phyloP scores from a whole-genome alignment of 2,329 filamentous ascomycete genomes.

The Akanthomyces dipterigenus region DNA sequence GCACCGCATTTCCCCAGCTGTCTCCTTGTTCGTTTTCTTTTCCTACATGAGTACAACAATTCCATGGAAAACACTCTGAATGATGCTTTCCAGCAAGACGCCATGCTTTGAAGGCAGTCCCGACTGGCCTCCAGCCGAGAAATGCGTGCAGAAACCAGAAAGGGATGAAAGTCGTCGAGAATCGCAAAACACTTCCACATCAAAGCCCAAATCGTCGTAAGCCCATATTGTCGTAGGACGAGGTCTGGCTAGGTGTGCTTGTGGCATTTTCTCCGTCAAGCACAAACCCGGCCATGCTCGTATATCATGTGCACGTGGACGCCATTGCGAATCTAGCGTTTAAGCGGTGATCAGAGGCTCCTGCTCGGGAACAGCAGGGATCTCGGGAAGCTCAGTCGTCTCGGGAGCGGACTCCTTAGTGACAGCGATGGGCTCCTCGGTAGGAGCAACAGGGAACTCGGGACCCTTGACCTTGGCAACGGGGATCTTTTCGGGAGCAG shows the following conservation, averaged over 20 bases:
- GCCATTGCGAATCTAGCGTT: slow-evolving; percentile 1
- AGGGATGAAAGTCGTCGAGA: slow-evolving; percentile 6
- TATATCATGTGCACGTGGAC: slow-evolving; percentile 13
- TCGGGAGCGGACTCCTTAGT: slow-evolving; percentile 17
- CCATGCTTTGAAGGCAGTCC: slow-evolving; percentile 12
- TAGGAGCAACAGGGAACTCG: slow-evolving; percentile 31
- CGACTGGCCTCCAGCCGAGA: slow-evolving; percentile 9
- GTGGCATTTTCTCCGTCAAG: not conserved
- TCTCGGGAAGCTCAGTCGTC: slow-evolving; percentile 10
- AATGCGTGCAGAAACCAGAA: slow-evolving; percentile 11
- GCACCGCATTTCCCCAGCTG: slow-evolving; percentile 1
- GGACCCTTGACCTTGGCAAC: slow-evolving; percentile 20
- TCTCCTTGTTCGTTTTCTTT: slow-evolving; percentile 6
- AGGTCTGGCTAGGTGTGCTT: not conserved
- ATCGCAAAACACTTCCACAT: slow-evolving; percentile 8
- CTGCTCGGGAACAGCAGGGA: slow-evolving; percentile 22
- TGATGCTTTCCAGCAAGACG: slow-evolving; percentile 12
- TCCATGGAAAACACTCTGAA: slow-evolving; percentile 9
- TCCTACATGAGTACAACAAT: slow-evolving; percentile 11
- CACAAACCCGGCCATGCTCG: not conserved
- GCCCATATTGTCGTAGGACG: slow-evolving; percentile 11
- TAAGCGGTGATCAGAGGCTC: slow-evolving; percentile 20
- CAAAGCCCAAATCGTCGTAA: slow-evolving; percentile 12
- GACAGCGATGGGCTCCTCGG: slow-evolving; percentile 25
- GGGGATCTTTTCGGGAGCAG: slow-evolving; percentile 18